A percentile compares a stretch with the other conserved stretches of the same genome.
Evolutionary conservation across 441 rosid genomes (phyloP).

Genomic region (Bruguiera hainesii): DNA sequence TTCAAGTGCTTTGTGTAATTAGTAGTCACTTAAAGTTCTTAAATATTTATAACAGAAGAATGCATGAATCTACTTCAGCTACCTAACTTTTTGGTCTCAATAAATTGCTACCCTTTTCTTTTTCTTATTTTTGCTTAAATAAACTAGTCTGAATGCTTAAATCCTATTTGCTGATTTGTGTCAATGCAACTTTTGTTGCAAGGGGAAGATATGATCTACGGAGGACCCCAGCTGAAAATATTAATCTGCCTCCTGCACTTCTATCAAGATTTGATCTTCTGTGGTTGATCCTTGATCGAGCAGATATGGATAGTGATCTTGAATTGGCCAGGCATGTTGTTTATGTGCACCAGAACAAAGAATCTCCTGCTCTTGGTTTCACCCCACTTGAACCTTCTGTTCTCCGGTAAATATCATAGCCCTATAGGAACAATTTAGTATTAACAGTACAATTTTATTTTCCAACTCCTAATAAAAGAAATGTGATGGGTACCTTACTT

Average conservation of each 20-base stretch:
- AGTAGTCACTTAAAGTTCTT: constrained; percentile 8
- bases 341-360: constrained; percentile 85
- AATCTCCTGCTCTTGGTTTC: constrained; percentile 95
- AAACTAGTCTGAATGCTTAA: constrained; percentile 5
- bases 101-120: constrained; percentile 2
- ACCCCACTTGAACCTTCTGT: constrained; percentile 85
- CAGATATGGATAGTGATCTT: constrained; percentile 97
- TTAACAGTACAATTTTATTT: neutral
- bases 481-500: too few relatives aligned
- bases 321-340: constrained; percentile 97
- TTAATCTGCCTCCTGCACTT: constrained; percentile 95
- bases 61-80: neutral
- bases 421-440: neutral
- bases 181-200: constrained; percentile 24
- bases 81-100: neutral
- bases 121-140: constrained; percentile 1
- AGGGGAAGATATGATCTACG: constrained; percentile 99
- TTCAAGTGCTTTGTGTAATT: constrained; percentile 13
- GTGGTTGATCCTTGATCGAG: constrained; percentile 97
- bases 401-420: constrained; percentile 57
- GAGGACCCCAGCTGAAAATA: constrained; percentile 98
- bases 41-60: constrained; percentile 2
- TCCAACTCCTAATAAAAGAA: too few relatives aligned
- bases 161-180: constrained; percentile 17
- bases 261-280: constrained; percentile 95